Percentiles rank a stretch among this genome's conserved stretches.
Conservation (phyloP, 2,329 filamentous ascomycete species). For the Penicillium olsonii region DNA sequence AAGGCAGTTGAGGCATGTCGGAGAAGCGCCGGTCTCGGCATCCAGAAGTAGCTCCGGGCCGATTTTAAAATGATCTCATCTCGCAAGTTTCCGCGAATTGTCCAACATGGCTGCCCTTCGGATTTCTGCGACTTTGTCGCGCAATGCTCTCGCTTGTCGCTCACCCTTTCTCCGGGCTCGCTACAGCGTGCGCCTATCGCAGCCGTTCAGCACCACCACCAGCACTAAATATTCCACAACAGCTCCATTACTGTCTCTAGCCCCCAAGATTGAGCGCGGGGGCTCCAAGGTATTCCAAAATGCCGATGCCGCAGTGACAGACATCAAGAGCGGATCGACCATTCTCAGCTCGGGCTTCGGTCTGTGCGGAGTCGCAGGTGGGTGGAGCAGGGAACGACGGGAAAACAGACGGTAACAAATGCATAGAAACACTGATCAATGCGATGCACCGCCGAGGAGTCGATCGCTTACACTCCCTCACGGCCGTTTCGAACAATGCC, state of each 20-base stretch:
- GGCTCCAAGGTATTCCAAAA: conserved; percentile 41
- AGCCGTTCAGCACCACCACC: conserved; percentile 4
- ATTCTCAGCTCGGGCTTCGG: conserved; percentile 79
- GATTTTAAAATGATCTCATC: conserved; percentile 10
- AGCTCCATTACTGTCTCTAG: conserved; percentile 17
- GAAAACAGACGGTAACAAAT: background rate
- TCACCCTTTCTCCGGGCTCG: conserved; percentile 25
- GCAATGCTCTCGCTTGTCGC: conserved; percentile 25
- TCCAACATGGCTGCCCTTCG: conserved; percentile 29
- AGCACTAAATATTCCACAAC: conserved; percentile 24
- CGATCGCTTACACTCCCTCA: conserved; percentile 60
- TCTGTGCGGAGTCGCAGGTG: conserved; percentile 74
- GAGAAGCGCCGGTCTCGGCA: no score
- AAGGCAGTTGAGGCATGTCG: no score
- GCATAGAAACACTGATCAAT: conserved; percentile 69
- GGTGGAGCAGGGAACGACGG: conserved; percentile 15
- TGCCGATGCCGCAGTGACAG: conserved; percentile 69
- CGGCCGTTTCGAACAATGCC: conserved; percentile 79
- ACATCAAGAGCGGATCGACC: conserved; percentile 69
- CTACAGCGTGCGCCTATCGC: conserved; percentile 12
- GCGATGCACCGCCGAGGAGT: conserved; percentile 63
- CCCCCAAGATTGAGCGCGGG: conserved; percentile 32
- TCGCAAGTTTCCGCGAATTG: background rate
- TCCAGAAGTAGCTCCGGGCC: conserved; percentile 16
- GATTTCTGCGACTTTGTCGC: conserved; percentile 26